Evolutionary conservation across 2,329 filamentous ascomycete genomes (phyloP), one percentile per base, ranked within the genome.

Genomic region (Conoideocrella luteorostrata): DNA sequence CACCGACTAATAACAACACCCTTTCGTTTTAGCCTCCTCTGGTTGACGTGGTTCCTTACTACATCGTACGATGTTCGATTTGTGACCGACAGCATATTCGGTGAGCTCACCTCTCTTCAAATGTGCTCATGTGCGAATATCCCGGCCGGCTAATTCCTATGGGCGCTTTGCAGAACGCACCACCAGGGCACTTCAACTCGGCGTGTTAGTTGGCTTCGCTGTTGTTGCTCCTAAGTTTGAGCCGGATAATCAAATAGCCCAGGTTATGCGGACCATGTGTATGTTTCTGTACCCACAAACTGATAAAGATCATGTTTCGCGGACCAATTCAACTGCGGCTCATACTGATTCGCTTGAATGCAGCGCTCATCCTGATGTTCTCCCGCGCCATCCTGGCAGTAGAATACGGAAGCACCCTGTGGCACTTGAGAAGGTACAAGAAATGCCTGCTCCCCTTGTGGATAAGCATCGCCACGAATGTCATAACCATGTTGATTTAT

Each of bases 31-130:
- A 68, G 74, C 18, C 66, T 84, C 15, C 64, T 84, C 5, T 85
- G 80, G 81, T 75, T 82, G 46, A 83, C 77, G n/a, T 85, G 82
- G 82, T 71, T 83, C 28, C 68, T 81, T 47, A 74, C 79, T 20
- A 72, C 74, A 7, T 62, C 84, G 2, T 83, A 80, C 57, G 82
- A 86, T 58, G 74, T 84, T 28, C 78, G 81, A 1, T 85, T 82
- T 56, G 72, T 77, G 1, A 70, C 76, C 20, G 81, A 86, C 58
- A 80, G 74, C 30, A 66, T 84, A 26, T 81, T 84, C 52, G 77
- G 63, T 64, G 44, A 2, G 56, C 2, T 23, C 4, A 4, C 11
- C 2, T 3, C 5, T 15, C 3, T 4, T 2, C 7, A 13, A 18
- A n/a, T 20, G 13, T 6, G 3, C 26, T 34, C 11, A 33, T 23